Conservation (phyloP, 345 rosid species). For the Limnanthes douglasii region DNA sequence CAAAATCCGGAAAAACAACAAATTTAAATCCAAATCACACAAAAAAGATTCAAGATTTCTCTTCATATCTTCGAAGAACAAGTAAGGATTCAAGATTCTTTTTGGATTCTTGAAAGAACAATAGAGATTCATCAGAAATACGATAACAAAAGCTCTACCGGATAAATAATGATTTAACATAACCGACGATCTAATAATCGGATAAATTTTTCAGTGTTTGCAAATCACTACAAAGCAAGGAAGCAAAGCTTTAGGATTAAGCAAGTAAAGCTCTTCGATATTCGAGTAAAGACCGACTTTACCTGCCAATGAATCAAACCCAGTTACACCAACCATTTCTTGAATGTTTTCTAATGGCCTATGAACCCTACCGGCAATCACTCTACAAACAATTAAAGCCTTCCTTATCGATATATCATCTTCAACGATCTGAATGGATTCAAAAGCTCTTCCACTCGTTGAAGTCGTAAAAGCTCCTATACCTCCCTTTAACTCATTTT, state of each 20-base stretch:
- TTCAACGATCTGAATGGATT: constrained; percentile 29
- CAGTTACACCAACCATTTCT: constrained; percentile 66
- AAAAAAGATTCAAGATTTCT: no score
- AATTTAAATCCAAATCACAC: no score
- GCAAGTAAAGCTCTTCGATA: constrained; percentile 92
- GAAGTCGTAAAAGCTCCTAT: constrained; percentile 91
- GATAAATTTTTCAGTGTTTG: constrained; percentile 33
- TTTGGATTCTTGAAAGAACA: no score
- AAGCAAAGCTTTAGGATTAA: constrained; percentile 85
- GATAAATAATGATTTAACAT: no score
- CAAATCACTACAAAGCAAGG: constrained; percentile 87
- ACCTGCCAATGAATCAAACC: constrained; percentile 94
- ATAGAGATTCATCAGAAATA: no score
- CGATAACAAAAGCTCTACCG: no score
- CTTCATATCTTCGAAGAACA: no score
- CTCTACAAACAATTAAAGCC: constrained; percentile 88
- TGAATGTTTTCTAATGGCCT: constrained; percentile 80
- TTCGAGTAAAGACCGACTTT: constrained; percentile 88
- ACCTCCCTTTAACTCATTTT: constrained; percentile 65
- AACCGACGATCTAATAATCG: no score
- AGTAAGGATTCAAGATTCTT: no score
- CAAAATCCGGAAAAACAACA: no score
- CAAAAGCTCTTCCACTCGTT: constrained; percentile 87
- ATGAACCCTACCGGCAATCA: constrained; percentile 94
- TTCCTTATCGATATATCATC: constrained; percentile 41